Conservation (phyloP, 2,329 filamentous ascomycete species). For the Diaporthe sp. region DNA sequence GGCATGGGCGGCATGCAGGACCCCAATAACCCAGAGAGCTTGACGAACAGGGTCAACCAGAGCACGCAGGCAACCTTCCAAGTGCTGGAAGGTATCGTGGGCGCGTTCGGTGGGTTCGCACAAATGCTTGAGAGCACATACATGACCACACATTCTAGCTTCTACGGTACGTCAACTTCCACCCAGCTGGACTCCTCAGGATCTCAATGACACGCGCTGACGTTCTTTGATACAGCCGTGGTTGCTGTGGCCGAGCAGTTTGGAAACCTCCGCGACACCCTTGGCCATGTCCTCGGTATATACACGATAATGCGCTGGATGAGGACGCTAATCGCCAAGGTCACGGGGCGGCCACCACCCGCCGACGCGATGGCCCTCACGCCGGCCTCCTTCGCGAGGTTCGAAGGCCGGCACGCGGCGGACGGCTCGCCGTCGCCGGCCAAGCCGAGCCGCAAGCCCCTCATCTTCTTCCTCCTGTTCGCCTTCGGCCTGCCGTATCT, state of each 20-base stretch:
- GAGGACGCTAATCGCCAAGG: conserved; percentile 88
- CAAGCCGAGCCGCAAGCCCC: conserved; percentile 91
- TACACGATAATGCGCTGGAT: conserved; percentile 97
- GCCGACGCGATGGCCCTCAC: conserved; percentile 90
- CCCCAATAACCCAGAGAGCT: conserved; percentile 90
- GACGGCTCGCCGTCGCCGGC: conserved; percentile 72
- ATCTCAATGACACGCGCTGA: neutral
- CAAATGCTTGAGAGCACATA: conserved; percentile 99
- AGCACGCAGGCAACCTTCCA: conserved; percentile 98
- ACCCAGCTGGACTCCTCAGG: neutral
- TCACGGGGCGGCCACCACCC: conserved; percentile 91
- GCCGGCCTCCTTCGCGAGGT: conserved; percentile 90
- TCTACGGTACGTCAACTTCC: conserved; percentile 82
- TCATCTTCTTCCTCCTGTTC: conserved; percentile 94
- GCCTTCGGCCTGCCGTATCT: conserved; percentile 96
- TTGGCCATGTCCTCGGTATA: conserved; percentile 94
- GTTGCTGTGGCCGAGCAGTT: conserved; percentile 98
- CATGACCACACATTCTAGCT: conserved; percentile 99
- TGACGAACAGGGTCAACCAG: conserved; percentile 95
- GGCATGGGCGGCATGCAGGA: conserved; percentile 64
- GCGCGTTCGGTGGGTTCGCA: conserved; percentile 95
- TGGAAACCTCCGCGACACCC: conserved; percentile 89
- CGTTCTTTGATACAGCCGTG: conserved; percentile 76
- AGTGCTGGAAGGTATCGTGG: conserved; percentile 97
- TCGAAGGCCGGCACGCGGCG: conserved; percentile 77